phyloP scores from a whole-genome alignment of 495 filamentous ascomycete genomes.

The Aspergillus mulundensis region DNA sequence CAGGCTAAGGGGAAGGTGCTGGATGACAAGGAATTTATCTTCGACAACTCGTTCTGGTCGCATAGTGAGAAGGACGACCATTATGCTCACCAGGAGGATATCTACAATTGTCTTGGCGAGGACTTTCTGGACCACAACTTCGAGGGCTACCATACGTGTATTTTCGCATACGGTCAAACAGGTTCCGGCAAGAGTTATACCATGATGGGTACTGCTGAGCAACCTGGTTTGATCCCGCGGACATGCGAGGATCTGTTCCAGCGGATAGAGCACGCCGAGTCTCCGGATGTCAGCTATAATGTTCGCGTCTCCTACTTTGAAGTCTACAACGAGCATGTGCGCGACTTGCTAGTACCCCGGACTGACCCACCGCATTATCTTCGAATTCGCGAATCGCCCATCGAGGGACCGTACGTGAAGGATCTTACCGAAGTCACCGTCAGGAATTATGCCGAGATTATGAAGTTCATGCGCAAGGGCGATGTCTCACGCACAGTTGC shows the following conservation, averaged over 20 bases:
- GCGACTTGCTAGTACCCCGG: slow-evolving; percentile 80
- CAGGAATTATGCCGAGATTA: slow-evolving; percentile 73
- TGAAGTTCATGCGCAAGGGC: slow-evolving; percentile 85
- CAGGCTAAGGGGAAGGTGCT: slow-evolving; percentile 67
- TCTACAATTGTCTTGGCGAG: slow-evolving; percentile 92
- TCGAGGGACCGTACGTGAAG: slow-evolving; percentile 96
- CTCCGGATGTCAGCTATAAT: slow-evolving; percentile 87
- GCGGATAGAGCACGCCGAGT: slow-evolving; percentile 79
- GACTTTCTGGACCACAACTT: slow-evolving; percentile 99
- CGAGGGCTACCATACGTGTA: slow-evolving; percentile 98
- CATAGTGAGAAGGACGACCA: slow-evolving; percentile 69
- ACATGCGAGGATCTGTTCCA: slow-evolving; percentile 96
- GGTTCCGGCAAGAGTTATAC: slow-evolving; percentile 98
- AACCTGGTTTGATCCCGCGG: slow-evolving; percentile 91
- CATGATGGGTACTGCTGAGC: slow-evolving; percentile 92
- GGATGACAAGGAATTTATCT: slow-evolving; percentile 89
- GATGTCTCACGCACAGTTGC: slow-evolving; percentile 87
- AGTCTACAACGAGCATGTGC: slow-evolving; percentile 99
- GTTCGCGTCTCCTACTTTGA: slow-evolving; percentile 98
- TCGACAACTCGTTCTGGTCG: slow-evolving; percentile 98
- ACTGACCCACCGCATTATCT: slow-evolving; percentile 83
- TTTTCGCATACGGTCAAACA: slow-evolving; percentile 98
- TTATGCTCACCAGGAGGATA: slow-evolving; percentile 83
- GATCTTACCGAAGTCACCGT: slow-evolving; percentile 91
- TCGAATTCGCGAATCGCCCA: slow-evolving; percentile 93